phyloP scores from a whole-genome alignment of 2,329 filamentous ascomycete species.

The Pyrenophora graminea region DNA sequence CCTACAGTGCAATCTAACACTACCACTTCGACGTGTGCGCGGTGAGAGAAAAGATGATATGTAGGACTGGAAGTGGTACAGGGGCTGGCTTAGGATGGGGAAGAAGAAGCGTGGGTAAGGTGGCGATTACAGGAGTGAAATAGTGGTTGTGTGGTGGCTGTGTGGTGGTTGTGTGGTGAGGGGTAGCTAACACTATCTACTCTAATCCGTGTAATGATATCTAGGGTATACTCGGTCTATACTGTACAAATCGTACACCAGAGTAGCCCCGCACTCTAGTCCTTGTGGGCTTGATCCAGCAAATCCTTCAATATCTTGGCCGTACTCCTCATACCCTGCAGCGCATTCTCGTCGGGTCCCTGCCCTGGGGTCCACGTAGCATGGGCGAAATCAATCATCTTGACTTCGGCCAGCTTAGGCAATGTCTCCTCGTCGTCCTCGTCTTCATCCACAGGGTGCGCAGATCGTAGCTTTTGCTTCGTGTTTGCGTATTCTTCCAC shows the following conservation, averaged over 20 bases:
- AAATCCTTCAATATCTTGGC: conserved; percentile 72
- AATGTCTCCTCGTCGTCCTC: conserved; percentile 51
- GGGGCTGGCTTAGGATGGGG: too few relatives aligned
- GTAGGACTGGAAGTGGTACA: too few relatives aligned
- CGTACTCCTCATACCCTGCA: conserved; percentile 74
- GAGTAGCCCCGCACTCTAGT: conserved; percentile 3
- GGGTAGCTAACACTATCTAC: too few relatives aligned
- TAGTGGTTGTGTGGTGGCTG: too few relatives aligned
- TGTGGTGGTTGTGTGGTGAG: too few relatives aligned
- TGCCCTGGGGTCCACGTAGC: conserved; percentile 79
- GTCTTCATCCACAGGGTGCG: conserved; percentile 42
- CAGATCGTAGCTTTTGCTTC: conserved; percentile 33
- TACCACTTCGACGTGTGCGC: too few relatives aligned
- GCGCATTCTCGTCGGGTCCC: conserved; percentile 82
- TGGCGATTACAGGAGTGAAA: too few relatives aligned
- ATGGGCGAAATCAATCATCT: conserved; percentile 97
- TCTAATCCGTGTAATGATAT: too few relatives aligned
- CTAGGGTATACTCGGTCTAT: neutral
- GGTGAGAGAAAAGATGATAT: too few relatives aligned
- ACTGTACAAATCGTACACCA: neutral
- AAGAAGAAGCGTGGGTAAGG: too few relatives aligned
- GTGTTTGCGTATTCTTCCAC: conserved; percentile 56
- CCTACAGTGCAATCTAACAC: too few relatives aligned
- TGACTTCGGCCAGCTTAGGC: conserved; percentile 75
- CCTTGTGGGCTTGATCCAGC: conserved; percentile 34